Percentiles rank a stretch among this genome's conserved stretches.
phyloP scores from a whole-genome alignment of 768 basidiomycete species.

The Leccinum longicurvipes region DNA sequence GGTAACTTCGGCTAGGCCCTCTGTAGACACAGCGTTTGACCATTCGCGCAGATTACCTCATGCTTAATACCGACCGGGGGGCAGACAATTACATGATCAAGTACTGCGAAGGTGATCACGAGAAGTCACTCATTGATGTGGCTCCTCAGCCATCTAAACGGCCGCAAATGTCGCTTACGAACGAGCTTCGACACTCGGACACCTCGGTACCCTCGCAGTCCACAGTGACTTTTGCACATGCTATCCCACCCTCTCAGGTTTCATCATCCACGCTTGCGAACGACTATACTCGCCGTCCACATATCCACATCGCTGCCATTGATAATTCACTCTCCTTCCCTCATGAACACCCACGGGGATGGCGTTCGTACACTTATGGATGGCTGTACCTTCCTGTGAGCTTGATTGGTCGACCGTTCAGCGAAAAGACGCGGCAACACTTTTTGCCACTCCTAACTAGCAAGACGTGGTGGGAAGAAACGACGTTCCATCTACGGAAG shows the following conservation, averaged over 20 bases:
- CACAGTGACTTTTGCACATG: conserved; percentile 37
- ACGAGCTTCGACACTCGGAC: conserved; percentile 56
- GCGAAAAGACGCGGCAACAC: conserved; percentile 74
- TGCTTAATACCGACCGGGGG: conserved; percentile 86
- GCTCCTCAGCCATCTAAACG: conserved; percentile 69
- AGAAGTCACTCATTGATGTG: conserved; percentile 73
- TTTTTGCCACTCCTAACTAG: conserved; percentile 81
- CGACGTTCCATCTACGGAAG: conserved; percentile 71
- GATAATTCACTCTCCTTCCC: conserved; percentile 93
- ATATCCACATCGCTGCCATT: conserved; percentile 90
- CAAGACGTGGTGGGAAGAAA: conserved; percentile 89
- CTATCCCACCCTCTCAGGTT: conserved; percentile 37
- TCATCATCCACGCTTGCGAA: conserved; percentile 32
- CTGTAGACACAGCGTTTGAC: conserved; percentile 3
- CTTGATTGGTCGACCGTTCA: conserved; percentile 82
- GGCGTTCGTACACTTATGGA: conserved; percentile 81
- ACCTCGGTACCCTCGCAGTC: conserved; percentile 37
- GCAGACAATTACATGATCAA: conserved; percentile 94
- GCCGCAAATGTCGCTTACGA: conserved; percentile 71
- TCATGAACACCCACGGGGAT: conserved; percentile 82
- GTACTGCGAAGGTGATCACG: conserved; percentile 78
- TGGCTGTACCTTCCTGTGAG: conserved; percentile 87
- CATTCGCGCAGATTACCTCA: conserved; percentile 65
- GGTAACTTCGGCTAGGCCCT: conserved; percentile 38
- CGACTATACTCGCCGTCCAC: conserved; percentile 60